Conservation (phyloP, 1,284 basidiomycete genomes). For the Papiliotrema nemorosa region DNA sequence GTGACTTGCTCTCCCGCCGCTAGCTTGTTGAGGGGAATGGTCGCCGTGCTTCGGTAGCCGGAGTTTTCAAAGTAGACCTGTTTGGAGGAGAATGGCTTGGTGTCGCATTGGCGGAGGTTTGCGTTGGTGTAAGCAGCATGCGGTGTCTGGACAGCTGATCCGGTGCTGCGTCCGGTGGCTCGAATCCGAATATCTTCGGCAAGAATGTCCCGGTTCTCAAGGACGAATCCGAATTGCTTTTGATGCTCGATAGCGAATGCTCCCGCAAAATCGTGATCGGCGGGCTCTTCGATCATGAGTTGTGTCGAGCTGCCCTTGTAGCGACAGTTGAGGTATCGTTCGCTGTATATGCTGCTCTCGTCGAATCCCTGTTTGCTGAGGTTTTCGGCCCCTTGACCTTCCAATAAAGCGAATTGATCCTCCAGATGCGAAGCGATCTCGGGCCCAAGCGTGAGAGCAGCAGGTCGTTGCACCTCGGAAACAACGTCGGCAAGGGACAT, state of each 20-base stretch:
- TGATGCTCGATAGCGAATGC: conserved; percentile 35
- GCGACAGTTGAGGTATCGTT: conserved; percentile 52
- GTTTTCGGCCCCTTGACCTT: conserved; percentile 56
- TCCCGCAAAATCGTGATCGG: conserved; percentile 27
- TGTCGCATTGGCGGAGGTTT: conserved; percentile 9
- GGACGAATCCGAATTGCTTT: conserved; percentile 42
- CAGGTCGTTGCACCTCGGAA: conserved; percentile 33
- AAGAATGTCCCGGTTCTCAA: conserved; percentile 31
- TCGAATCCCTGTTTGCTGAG: conserved; percentile 77
- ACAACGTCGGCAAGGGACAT: conserved; percentile 43
- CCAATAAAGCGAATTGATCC: conserved; percentile 21
- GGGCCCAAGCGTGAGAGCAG: conserved; percentile 22
- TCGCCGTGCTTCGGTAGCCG: conserved; percentile 25
- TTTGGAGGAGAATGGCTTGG: conserved; percentile 11
- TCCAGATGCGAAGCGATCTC: conserved; percentile 16
- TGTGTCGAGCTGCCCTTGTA: conserved; percentile 38
- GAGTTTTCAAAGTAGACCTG: conserved; percentile 33
- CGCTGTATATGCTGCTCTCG: conserved; percentile 64
- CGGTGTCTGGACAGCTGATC: conserved; percentile 21
- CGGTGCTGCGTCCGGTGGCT: conserved; percentile 30
- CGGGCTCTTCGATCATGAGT: conserved; percentile 39
- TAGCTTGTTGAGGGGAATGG: conserved; percentile 29
- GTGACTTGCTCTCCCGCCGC: conserved; percentile 30
- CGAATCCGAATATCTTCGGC: conserved; percentile 40
- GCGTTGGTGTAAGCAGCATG: conserved; percentile 23